These are phyloP conservation scores for Beauveria medogensis DNA, from an alignment of 2,329 filamentous ascomycete species.

Conservation along the genomic window DNA sequence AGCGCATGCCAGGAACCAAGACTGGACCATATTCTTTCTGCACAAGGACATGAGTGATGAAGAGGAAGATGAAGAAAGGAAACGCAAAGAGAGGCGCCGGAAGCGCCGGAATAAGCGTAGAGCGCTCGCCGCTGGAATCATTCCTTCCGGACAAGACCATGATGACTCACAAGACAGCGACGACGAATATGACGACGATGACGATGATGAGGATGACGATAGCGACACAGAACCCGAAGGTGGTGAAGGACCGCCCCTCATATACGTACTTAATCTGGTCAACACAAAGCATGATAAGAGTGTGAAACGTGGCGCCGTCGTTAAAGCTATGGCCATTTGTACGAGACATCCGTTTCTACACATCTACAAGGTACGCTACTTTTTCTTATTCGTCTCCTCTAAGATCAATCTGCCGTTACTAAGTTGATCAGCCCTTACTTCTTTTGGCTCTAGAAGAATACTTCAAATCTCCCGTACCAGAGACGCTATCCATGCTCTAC, in stretches of 20 bases:
- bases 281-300: slow-evolving; percentile 96
- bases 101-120: slow-evolving; percentile 43
- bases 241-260: slow-evolving; percentile 78
- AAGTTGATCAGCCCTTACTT: slow-evolving; percentile 61
- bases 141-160: slow-evolving; percentile 36
- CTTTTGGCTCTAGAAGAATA: slow-evolving; percentile 92
- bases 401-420: slow-evolving; percentile 10
- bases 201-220: slow-evolving; percentile 45
- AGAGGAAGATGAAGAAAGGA: slow-evolving; percentile 67
- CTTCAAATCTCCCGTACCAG: slow-evolving; percentile 81
- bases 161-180: slow-evolving; percentile 35
- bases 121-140: slow-evolving; percentile 41
- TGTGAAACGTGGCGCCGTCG: slow-evolving; percentile 85
- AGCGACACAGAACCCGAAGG: slow-evolving; percentile 58
- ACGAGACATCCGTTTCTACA: slow-evolving; percentile 95
- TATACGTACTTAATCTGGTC: slow-evolving; percentile 94
- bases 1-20: slow-evolving; percentile 86
- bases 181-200: slow-evolving; percentile 40
- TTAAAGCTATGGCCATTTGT: slow-evolving; percentile 98
- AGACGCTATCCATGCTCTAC: slow-evolving; percentile 83
- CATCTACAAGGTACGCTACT: slow-evolving; percentile 76
- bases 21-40: slow-evolving; percentile 98
- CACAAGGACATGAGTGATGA: slow-evolving; percentile 87
- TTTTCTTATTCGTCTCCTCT: background rate
- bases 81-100: slow-evolving; percentile 45